Evolutionary conservation across 257 asterid genomes (phyloP).

Genomic region (Buddleja alternifolia): DNA sequence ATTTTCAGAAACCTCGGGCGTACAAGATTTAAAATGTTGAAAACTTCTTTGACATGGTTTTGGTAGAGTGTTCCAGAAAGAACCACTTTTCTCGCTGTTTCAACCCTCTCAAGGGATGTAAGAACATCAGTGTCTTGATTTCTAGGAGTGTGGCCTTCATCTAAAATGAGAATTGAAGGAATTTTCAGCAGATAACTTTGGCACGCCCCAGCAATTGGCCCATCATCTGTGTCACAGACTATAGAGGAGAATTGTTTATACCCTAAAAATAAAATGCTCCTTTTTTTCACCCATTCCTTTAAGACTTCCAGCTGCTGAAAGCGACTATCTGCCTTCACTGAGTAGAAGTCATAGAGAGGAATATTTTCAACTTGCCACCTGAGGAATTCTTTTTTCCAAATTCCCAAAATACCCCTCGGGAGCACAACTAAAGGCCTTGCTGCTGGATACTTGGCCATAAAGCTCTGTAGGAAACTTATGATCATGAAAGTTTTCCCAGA

Average conservation of each 20-base stretch:
- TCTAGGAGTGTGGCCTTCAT: conserved; percentile 97
- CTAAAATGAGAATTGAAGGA: conserved; percentile 82
- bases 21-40: conserved; percentile 88
- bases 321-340: conserved; percentile 90
- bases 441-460: conserved; percentile 87
- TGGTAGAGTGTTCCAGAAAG: conserved; percentile 96
- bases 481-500: conserved; percentile 98
- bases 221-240: conserved; percentile 61
- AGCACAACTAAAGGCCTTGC: conserved; percentile 96
- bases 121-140: conserved; percentile 89
- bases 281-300: conserved; percentile 67
- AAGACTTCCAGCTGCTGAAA: conserved; percentile 84
- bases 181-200: conserved; percentile 63
- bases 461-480: conserved; percentile 92
- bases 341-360: conserved; percentile 81
- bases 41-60: conserved; percentile 94
- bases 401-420: conserved; percentile 85
- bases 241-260: conserved; percentile 88
- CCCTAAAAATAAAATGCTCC: conserved; percentile 84
- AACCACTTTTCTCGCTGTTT: conserved; percentile 86
- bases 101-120: conserved; percentile 88
- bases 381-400: conserved; percentile 83
- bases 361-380: conserved; percentile 93
- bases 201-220: conserved; percentile 59
- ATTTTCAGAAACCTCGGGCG: conserved; percentile 87